These are phyloP conservation scores for Polygonum maritimum DNA, from an alignment of 148 eudicot genomes.

Conservation along the genomic window DNA sequence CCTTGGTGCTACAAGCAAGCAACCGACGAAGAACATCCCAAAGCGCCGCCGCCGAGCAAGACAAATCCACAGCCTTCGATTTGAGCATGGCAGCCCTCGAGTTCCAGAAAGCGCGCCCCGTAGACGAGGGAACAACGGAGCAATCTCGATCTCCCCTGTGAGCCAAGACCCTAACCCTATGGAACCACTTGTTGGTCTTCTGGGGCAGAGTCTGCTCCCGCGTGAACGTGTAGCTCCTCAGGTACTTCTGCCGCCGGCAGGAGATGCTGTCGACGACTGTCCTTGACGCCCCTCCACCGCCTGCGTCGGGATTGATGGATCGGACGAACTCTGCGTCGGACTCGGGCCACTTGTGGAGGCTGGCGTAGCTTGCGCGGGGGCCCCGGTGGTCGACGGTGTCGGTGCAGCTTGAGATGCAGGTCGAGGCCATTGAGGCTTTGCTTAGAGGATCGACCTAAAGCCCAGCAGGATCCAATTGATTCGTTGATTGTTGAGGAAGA, in stretches of 20 bases:
- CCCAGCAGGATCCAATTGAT: neutral
- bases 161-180: conserved; percentile 20
- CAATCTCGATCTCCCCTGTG: neutral
- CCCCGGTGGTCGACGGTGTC: conserved; percentile 17
- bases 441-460: neutral
- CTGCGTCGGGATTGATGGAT: conserved; percentile 8
- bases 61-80: conserved; percentile 17
- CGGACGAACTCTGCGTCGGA: conserved; percentile 33
- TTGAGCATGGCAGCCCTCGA: neutral
- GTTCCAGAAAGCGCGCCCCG: neutral
- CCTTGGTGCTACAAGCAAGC: conserved; percentile 32
- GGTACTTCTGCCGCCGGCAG: conserved; percentile 62
- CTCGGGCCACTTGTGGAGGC: conserved; percentile 45
- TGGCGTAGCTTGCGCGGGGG: conserved; percentile 23
- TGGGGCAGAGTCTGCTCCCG: conserved; percentile 30
- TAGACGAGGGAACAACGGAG: neutral
- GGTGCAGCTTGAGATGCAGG: conserved; percentile 42
- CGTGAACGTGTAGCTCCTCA: conserved; percentile 55
- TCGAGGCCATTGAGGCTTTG: conserved; percentile 29
- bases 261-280: conserved; percentile 49
- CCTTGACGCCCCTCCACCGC: neutral
- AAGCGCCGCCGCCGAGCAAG: conserved; percentile 22
- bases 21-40: conserved; percentile 21
- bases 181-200: conserved; percentile 31
- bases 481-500: neutral